Evolutionary conservation across 192 early-diverging fungal species (phyloP).

Genomic region (Linnemannia schmuckeri): DNA sequence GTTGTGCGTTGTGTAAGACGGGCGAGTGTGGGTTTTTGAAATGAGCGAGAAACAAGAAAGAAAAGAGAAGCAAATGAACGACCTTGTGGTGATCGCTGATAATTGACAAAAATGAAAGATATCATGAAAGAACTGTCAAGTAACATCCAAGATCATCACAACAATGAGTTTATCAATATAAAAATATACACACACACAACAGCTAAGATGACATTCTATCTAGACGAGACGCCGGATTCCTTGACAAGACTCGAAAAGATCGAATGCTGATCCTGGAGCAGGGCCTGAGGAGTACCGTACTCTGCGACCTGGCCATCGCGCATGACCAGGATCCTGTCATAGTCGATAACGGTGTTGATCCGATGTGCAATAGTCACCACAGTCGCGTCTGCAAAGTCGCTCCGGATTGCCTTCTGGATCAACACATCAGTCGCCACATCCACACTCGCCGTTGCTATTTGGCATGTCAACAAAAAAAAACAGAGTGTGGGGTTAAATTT

Average conservation of each 20-base stretch:
- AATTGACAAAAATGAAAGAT: too few species aligned
- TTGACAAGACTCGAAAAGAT: constrained; percentile 48
- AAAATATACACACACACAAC: too few species aligned
- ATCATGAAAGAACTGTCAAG: too few species aligned
- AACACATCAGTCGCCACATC: constrained; percentile 69
- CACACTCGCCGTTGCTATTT: constrained; percentile 63
- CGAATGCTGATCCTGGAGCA: constrained; percentile 62
- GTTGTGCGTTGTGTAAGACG: too few species aligned
- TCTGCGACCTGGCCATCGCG: constrained; percentile 77
- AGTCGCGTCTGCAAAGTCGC: constrained; percentile 63
- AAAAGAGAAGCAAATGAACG: too few species aligned
- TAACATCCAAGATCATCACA: too few species aligned
- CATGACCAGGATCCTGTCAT: constrained; percentile 72
- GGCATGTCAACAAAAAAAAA: not conserved
- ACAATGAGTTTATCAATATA: too few species aligned
- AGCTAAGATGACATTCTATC: not conserved
- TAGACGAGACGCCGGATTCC: not conserved
- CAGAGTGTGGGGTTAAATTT: not conserved
- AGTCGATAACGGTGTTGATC: constrained; percentile 70
- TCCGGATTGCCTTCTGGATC: constrained; percentile 74
- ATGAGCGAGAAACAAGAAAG: too few species aligned
- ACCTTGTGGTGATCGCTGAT: too few species aligned
- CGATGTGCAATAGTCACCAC: constrained; percentile 81
- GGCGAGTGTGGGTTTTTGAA: too few species aligned
- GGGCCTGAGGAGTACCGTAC: constrained; percentile 71